Base-by-base conservation (phyloP, 176 grass and related monocot genomes). In the Phragmites australis region DNA sequence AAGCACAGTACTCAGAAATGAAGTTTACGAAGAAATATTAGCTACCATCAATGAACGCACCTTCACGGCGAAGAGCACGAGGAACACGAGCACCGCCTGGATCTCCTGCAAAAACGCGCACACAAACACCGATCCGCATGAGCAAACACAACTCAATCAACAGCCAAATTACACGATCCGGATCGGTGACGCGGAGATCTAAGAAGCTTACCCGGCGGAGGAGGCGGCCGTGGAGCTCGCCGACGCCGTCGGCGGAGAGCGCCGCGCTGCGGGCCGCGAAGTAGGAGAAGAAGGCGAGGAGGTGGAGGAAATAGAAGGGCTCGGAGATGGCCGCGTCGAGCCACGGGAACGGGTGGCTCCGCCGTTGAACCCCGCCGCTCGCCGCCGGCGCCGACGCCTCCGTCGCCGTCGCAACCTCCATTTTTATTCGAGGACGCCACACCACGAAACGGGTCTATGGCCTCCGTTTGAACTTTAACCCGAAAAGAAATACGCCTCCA, bases 211-310 rank as follows among this genome's bases (percentile, higher is more conserved):
- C 96, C 70, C 88, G 62, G 53, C 84, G 88, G 72, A 95, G 75
- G 66, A 99, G 92, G 81, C 65, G 84, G 79, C 78, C 10, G 70
- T 86, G 71, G 75, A 98, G 53, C 68, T 91, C 90, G 15, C 37
- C 18, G 80, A 75, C 79, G 49, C 81, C 70, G 71, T 51, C 76
- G 62, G 86, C 68, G 25, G 87, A 70, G 25, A 79, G 74, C 59
- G 72, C 90, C 51, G 86, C 23, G 75, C 81, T 84, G 78, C 93
- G 93, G 58, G 84, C 88, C 40, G 79, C 93, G 82, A 99, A 93
- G 88, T 95, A 95, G 57, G 93, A 93, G 90, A 95, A 95, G 76
- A 99, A 95, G 48, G 90, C 92, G 70, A 95, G 57, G 55, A 95
- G 65, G 84, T 99, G 93, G 43, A 99, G 88, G 54, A 99, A 70